phyloP scores from a whole-genome alignment of 2,329 filamentous ascomycete species.

The Ophiostoma fasciatum region DNA sequence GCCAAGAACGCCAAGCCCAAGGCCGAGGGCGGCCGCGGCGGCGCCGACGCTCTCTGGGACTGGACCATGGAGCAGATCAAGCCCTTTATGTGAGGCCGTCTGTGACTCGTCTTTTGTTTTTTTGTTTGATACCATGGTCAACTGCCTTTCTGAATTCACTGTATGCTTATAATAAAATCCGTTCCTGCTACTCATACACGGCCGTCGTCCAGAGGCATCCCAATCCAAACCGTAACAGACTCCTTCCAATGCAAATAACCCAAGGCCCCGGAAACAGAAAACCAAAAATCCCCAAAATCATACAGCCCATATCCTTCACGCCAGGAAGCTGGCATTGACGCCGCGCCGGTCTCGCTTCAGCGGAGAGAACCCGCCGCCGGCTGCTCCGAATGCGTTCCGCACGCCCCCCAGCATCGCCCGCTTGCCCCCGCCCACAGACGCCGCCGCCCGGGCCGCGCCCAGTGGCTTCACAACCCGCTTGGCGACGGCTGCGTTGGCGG shows the following conservation, averaged over 20 bases:
- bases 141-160: background rate
- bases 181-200: too few relatives aligned
- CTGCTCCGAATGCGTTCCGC: constrained; percentile 30
- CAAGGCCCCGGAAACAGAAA: background rate
- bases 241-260: background rate
- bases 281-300: background rate
- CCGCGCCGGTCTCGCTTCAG: constrained; percentile 55
- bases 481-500: constrained; percentile 17
- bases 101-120: background rate
- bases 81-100: constrained; percentile 9
- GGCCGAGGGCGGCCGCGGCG: constrained; percentile 24
- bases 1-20: constrained; percentile 16
- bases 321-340: constrained; percentile 45
- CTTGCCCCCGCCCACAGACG: constrained; percentile 17
- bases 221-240: too few relatives aligned
- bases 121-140: background rate
- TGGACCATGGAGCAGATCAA: constrained; percentile 26
- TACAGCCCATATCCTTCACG: constrained; percentile 9
- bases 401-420: constrained; percentile 16
- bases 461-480: constrained; percentile 14
- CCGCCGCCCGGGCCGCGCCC: constrained; percentile 13
- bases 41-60: constrained; percentile 23
- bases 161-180: too few relatives aligned
- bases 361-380: constrained; percentile 44
- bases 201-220: too few relatives aligned